These are phyloP conservation scores for Verruconis gallopava DNA, from an alignment of 2,329 filamentous ascomycete genomes.

Conservation along the genomic window DNA sequence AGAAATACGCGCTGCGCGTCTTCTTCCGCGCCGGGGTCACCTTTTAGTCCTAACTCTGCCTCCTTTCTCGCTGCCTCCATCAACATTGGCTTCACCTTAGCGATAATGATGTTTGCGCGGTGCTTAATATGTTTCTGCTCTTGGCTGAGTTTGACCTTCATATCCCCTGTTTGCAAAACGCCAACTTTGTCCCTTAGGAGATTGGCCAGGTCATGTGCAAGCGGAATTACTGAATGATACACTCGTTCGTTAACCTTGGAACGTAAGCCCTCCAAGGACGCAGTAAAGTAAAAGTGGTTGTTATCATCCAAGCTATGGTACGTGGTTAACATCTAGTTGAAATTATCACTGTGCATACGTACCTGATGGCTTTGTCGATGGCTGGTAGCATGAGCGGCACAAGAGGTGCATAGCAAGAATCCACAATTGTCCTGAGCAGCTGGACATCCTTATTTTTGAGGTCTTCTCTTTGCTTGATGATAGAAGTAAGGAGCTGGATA, in stretches of 20 bases:
- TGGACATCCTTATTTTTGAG: conserved; percentile 66
- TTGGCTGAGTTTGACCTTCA: conserved; percentile 28
- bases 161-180: not conserved
- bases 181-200: conserved; percentile 32
- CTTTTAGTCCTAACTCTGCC: conserved; percentile 61
- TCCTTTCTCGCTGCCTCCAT: conserved; percentile 69
- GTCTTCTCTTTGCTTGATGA: conserved; percentile 62
- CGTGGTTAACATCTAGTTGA: conserved; percentile 29
- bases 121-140: conserved; percentile 73
- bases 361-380: conserved; percentile 69
- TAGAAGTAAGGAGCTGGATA: conserved; percentile 55
- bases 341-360: conserved; percentile 28
- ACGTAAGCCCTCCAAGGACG: conserved; percentile 40
- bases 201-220: conserved; percentile 44
- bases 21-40: conserved; percentile 42
- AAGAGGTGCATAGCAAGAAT: conserved; percentile 86
- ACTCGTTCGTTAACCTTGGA: conserved; percentile 40
- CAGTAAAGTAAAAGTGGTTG: conserved; percentile 32
- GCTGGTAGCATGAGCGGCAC: conserved; percentile 63
- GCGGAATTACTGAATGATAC: conserved; percentile 48
- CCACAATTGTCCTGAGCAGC: conserved; percentile 65
- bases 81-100: conserved; percentile 63
- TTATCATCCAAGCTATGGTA: conserved; percentile 42
- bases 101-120: conserved; percentile 81
- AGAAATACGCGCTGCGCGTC: conserved; percentile 57